Evolutionary conservation across 352 stramenopile genomes (phyloP).

Genomic region (Elongisporangium anandrum): DNA sequence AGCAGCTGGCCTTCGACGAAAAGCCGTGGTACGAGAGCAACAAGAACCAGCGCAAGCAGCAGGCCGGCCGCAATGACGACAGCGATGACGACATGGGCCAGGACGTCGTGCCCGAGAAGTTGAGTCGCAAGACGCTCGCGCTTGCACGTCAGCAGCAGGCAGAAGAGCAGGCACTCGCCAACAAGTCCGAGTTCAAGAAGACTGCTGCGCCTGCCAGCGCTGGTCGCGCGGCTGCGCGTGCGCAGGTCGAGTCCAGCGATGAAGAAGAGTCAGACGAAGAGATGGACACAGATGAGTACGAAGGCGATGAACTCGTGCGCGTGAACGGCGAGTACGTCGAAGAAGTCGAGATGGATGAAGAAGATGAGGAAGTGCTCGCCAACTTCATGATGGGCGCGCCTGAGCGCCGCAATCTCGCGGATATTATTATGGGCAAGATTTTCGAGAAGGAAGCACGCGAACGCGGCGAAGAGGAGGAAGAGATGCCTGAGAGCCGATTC

Average conservation of each 20-base stretch:
- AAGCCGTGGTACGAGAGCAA: conserved; percentile 84
- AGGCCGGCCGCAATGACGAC: conserved; percentile 38
- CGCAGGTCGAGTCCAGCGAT: conserved; percentile 63
- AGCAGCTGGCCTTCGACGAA: conserved; percentile 82
- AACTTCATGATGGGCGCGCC: conserved; percentile 84
- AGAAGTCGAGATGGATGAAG: conserved; percentile 84
- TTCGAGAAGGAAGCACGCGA: conserved; percentile 92
- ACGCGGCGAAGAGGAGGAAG: conserved; percentile 74
- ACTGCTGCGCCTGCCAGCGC: conserved; percentile 8
- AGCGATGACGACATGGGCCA: conserved; percentile 53
- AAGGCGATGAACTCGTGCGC: conserved; percentile 84
- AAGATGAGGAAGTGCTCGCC: conserved; percentile 82
- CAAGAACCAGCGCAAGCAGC: conserved; percentile 22
- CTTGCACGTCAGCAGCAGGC: conserved; percentile 76
- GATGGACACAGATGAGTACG: conserved; percentile 84
- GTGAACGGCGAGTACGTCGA: conserved; percentile 91
- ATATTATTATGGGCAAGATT: conserved; percentile 99
- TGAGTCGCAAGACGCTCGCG: conserved; percentile 77
- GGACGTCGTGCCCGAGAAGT: conserved; percentile 74
- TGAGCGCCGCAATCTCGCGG: conserved; percentile 92
- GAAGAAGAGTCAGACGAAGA: conserved; percentile 84
- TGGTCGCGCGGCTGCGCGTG: conserved; percentile 21
- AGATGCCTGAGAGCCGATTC: conserved; percentile 61
- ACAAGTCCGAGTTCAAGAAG: conserved; percentile 23
- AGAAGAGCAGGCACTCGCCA: conserved; percentile 56